Evolutionary conservation across 2,329 filamentous ascomycete species (phyloP).

Genomic region (Nannizziopsis arthrosporioides): DNA sequence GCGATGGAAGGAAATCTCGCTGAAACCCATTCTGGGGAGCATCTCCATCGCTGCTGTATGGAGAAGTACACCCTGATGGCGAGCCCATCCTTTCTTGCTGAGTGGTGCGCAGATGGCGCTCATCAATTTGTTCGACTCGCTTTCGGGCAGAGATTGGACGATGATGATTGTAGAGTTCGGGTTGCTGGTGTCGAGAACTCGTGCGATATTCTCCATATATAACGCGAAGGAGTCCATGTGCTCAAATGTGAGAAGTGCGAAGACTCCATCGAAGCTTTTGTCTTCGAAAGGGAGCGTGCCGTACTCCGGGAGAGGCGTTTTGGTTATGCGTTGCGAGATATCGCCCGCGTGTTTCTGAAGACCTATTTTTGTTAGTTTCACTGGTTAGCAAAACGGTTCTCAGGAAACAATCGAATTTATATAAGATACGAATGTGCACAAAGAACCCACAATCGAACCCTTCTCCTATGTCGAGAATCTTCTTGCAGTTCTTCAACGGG

Average conservation of each 20-base stretch:
- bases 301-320: background rate
- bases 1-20: background rate
- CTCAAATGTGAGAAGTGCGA: slow-evolving; percentile 3
- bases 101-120: slow-evolving; percentile 4
- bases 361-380: background rate
- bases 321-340: background rate
- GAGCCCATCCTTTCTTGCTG: background rate
- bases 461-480: slow-evolving; percentile 7
- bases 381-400: background rate
- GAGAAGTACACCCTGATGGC: slow-evolving; percentile 5
- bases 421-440: background rate
- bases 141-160: slow-evolving; percentile 9
- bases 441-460: background rate
- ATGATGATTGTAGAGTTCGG: slow-evolving; percentile 4
- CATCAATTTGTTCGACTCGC: slow-evolving; percentile 4
- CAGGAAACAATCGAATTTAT: background rate
- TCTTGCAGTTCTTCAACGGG: background rate
- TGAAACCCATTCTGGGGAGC: background rate
- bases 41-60: background rate
- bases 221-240: background rate
- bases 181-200: background rate
- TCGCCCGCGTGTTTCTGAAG: background rate
- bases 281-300: slow-evolving; percentile 6
- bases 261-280: slow-evolving; percentile 6
- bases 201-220: slow-evolving; percentile 3